Conservation (phyloP, 2,329 filamentous ascomycete genomes). For the Zasmidium citrigriseum region DNA sequence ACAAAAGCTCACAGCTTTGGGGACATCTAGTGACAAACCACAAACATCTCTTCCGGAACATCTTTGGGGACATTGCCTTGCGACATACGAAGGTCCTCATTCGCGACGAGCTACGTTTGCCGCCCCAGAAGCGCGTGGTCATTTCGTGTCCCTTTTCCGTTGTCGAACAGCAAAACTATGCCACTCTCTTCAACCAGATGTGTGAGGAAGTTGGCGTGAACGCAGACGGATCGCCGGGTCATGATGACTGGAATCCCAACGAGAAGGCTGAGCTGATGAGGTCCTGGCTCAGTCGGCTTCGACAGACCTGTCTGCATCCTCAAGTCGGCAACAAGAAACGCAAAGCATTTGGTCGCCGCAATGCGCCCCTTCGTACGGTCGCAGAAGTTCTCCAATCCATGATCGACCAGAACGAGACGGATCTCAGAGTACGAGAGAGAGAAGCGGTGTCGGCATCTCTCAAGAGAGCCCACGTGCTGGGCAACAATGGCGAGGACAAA, state of each 20-base stretch:
- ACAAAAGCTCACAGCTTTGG: constrained; percentile 66
- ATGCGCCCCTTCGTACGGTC: constrained; percentile 73
- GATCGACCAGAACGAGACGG: constrained; percentile 78
- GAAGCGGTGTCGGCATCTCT: constrained; percentile 66
- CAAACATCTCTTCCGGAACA: constrained; percentile 63
- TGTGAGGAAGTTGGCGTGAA: constrained; percentile 68
- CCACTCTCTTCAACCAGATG: constrained; percentile 73
- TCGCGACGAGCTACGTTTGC: constrained; percentile 74
- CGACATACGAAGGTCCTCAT: constrained; percentile 85
- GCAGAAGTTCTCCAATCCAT: constrained; percentile 86
- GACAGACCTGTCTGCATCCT: constrained; percentile 83
- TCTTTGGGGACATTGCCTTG: constrained; percentile 73
- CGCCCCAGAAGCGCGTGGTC: constrained; percentile 80
- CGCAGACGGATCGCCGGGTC: constrained; percentile 61
- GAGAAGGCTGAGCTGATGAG: constrained; percentile 70
- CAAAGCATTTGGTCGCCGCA: constrained; percentile 60
- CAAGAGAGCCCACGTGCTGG: constrained; percentile 73
- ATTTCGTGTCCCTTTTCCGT: constrained; percentile 88
- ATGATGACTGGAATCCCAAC: constrained; percentile 65
- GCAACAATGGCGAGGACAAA: constrained; percentile 65
- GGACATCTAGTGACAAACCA: constrained; percentile 62
- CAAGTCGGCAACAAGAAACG: constrained; percentile 72
- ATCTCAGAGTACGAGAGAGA: constrained; percentile 69
- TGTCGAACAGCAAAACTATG: constrained; percentile 88
- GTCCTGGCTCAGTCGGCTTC: constrained; percentile 72